Evolutionary conservation across 495 filamentous ascomycete genomes (phyloP), one percentile per base, ranked within the genome.

Genomic region (Cudoniella acicularis): DNA sequence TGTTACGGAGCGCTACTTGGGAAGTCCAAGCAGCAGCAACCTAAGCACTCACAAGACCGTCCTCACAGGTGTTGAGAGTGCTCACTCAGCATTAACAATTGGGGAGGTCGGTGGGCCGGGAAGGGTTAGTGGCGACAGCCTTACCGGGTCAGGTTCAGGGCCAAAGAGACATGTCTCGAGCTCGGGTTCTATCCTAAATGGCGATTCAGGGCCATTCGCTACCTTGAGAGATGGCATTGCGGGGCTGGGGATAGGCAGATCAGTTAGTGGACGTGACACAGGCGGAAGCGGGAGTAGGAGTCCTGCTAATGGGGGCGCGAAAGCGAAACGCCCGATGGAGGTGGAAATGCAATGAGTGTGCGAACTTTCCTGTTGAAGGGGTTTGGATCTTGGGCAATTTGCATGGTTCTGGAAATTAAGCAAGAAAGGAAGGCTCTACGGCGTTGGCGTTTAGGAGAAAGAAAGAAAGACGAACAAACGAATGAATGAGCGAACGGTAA

Each of bases 161-260:
- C 25, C 25, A 24, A 53, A 46, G 17, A 54, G 48, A 49, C 48
- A 61, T 23, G 24, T 49, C 1, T 54, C 49, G 18, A 51, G 27
- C 30, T n/a, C n/a, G n/a, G n/a, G n/a, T n/a, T n/a, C n/a, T n/a
- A n/a, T n/a, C n/a, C n/a, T n/a, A n/a, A n/a, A n/a, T n/a, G 54
- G 45, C 24, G 26, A 25, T 49, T 22, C 59, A n/a, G 57, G 60
- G 6, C 21, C 20, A 10, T 59, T 65, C 42, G 63, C 71, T 9
- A 69, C 66, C 42, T 55, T 83, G 13, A 69, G 75, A 46, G 80
- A 80, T 18, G 77, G 77, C 27, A 76, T 83, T 24, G 68, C 73
- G 0, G 73, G 73, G 1, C 53, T 83, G 17, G 70, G 73, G n/a
- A 70, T 81, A 40, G 69, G 73, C 16, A 53, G 36, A 13, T 13